Evolutionary conservation across 2,329 filamentous ascomycete genomes (phyloP), one percentile per base, ranked within the genome.

Genomic region (Aspergillus pseudotamarii): DNA sequence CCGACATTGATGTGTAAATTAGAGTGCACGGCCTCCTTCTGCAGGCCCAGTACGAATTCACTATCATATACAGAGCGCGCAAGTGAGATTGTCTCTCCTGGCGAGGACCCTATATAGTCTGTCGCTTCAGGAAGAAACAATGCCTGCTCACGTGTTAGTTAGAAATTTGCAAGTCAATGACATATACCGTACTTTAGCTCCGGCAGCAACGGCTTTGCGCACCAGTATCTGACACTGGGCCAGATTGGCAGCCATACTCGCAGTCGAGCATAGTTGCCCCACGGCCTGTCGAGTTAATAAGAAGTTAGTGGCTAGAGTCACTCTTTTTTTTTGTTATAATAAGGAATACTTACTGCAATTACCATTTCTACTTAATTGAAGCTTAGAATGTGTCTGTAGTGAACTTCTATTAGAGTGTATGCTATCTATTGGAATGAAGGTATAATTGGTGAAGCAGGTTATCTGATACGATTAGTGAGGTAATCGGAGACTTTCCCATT

Each of bases 41-140:
- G 88, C 1, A 97, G 85, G 4, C 93, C 93, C 0, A 84, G 80
- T 14, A 97, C 89, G 75, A 97, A 97, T 32, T 87, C 84, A 14
- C 88, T 92, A 26, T 83, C 81, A 2, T 84, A 75, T 45, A 89
- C 85, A 3, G 93, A 85, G 62, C 85, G 86, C 66, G 88, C 93
- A 11, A 97, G 88, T 5, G 86, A 83, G 10, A 93, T 79, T 0
- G 90, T 91, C 71, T 94, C 89, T 12, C 86, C 77, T 2, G 89
- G 83, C 0, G 88, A 89, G 1, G 85, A 82, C 23, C 88, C 90
- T 71, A 97, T 93, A 82, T 97, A 97, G 80, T 97, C 93, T 61
- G 88, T 88, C 28, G 94, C 94, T 84, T 97, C 94, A 14, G 94
- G 94, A 59, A 97, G 89, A 81, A 98, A 97, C 57, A 97, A 86